Percentiles rank a stretch among this genome's conserved stretches.
phyloP scores from a whole-genome alignment of 2,329 filamentous ascomycete species.

The Colletotrichum spaethianum region DNA sequence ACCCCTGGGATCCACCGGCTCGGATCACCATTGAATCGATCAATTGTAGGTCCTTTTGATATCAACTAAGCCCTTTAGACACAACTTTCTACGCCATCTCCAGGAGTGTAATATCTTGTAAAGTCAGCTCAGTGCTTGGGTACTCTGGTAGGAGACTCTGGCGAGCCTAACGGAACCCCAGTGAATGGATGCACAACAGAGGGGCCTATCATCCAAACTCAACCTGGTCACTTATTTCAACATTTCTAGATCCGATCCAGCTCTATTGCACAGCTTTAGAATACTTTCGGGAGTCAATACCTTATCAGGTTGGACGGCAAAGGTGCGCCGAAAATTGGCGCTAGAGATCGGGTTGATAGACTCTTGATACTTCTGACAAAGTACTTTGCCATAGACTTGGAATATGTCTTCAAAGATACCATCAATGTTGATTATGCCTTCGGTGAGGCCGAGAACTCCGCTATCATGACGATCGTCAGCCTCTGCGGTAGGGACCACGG shows the following conservation, averaged over 20 bases:
- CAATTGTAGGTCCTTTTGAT: not conserved
- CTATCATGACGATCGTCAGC: constrained; percentile 13
- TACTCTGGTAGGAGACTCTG: constrained; percentile 1
- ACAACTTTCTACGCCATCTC: not conserved
- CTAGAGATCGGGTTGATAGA: constrained; percentile 58
- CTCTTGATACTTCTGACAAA: constrained; percentile 59
- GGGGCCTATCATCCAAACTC: constrained; percentile 49
- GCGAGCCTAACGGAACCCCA: not conserved
- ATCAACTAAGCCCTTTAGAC: not conserved
- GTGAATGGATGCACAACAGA: not conserved
- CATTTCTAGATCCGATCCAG: constrained; percentile 50
- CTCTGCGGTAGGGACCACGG: constrained; percentile 1
- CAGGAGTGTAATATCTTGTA: constrained; percentile 57
- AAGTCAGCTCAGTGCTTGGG: constrained; percentile 54
- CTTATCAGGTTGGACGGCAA: constrained; percentile 54
- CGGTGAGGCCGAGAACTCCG: constrained; percentile 74
- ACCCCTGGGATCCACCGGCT: not conserved
- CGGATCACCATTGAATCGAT: too few species aligned
- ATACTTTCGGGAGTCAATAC: constrained; percentile 47
- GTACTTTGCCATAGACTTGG: constrained; percentile 59
- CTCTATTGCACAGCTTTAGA: constrained; percentile 53
- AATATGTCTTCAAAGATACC: constrained; percentile 74
- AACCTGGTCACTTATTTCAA: constrained; percentile 52
- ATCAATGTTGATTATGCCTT: constrained; percentile 74
- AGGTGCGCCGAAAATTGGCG: constrained; percentile 59